Conservation (phyloP, 148 eudicot genomes). For the Spergularia marina region DNA sequence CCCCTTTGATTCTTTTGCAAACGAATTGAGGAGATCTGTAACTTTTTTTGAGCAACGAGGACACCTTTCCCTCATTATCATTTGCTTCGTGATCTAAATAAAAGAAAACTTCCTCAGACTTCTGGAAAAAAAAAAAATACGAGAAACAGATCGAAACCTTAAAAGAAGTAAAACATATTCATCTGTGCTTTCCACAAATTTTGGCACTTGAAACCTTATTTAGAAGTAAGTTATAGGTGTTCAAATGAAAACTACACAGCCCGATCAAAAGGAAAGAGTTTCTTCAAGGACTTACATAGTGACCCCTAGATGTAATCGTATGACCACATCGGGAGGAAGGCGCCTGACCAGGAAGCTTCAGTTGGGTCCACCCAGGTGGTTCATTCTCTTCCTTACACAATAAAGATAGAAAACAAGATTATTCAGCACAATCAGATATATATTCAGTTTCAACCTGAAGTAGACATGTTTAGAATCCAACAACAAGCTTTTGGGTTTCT, state of each 20-base stretch:
- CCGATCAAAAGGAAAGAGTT: conserved; percentile 1
- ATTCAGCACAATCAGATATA: background rate
- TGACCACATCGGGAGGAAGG: conserved; percentile 95
- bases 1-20: too few species aligned
- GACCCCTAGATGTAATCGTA: conserved; percentile 88
- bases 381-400: conserved; percentile 95
- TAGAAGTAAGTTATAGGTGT: background rate
- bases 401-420: conserved; percentile 23
- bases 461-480: conserved; percentile 6
- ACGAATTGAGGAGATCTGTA: too few species aligned
- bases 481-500: background rate
- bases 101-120: too few species aligned
- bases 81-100: too few species aligned
- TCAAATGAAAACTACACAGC: background rate
- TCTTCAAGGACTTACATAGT: conserved; percentile 51
- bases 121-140: too few species aligned
- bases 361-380: conserved; percentile 95
- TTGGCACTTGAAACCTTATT: too few species aligned
- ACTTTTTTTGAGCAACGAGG: too few species aligned
- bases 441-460: background rate
- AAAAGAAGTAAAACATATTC: background rate
- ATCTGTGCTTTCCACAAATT: background rate
- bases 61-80: too few species aligned
- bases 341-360: conserved; percentile 99
- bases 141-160: background rate